Evolutionary conservation across 768 basidiomycete genomes (phyloP).

Genomic region (Xerocomellus intermedius): DNA sequence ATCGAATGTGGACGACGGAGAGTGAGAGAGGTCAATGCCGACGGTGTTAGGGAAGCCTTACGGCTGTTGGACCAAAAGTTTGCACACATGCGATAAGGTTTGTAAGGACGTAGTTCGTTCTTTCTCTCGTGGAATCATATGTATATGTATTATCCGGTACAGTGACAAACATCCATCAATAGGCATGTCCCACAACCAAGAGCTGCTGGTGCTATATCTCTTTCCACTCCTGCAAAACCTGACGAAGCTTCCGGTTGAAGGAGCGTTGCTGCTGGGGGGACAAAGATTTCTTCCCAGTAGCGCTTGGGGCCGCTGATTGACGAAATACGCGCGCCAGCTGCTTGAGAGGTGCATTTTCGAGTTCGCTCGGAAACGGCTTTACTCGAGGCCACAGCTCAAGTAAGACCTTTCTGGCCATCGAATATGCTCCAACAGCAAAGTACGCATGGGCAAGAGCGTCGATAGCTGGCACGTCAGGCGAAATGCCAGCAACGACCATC

Average conservation of each 20-base stretch:
- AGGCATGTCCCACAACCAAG: not conserved
- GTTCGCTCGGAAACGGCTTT: conserved; percentile 54
- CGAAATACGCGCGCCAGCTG: conserved; percentile 48
- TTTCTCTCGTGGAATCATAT: not conserved
- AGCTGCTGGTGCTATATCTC: conserved; percentile 4
- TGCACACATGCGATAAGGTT: conserved; percentile 35
- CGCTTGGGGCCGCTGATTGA: conserved; percentile 15
- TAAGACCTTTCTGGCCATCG: conserved; percentile 52
- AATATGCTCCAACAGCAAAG: conserved; percentile 52
- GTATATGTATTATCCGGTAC: conserved; percentile 7
- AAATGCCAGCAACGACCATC: conserved; percentile 61
- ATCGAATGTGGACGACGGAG: conserved; percentile 60
- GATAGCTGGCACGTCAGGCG: conserved; percentile 69
- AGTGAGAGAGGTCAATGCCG: conserved; percentile 66
- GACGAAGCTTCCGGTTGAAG: conserved; percentile 39
- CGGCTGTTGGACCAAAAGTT: conserved; percentile 70
- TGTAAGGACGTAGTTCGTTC: not conserved
- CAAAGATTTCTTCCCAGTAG: conserved; percentile 20
- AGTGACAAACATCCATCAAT: not conserved
- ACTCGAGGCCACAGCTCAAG: conserved; percentile 64
- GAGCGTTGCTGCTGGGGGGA: conserved; percentile 34
- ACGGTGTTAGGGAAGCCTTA: conserved; percentile 73
- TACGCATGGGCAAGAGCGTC: conserved; percentile 72
- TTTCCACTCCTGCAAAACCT: conserved; percentile 27
- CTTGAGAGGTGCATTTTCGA: conserved; percentile 44